Conservation (phyloP, 345 rosid genomes). For the Rhodamnia rubescens region DNA sequence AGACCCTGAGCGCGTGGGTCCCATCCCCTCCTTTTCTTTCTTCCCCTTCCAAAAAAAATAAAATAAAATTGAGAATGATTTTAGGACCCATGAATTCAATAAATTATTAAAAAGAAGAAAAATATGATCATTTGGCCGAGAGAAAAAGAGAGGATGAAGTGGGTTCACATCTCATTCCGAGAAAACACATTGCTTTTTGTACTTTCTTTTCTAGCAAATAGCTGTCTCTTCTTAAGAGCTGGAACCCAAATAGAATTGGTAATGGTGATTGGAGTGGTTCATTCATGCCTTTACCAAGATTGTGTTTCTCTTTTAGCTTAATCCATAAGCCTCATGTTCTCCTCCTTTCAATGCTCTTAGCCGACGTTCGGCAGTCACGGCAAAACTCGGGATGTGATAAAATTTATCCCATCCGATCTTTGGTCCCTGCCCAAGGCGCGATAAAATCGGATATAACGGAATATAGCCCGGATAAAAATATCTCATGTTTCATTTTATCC, state of each 20-base stretch:
- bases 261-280: neutral
- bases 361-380: too few relatives aligned
- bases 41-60: neutral
- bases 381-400: too few relatives aligned
- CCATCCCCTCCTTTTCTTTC: neutral
- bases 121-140: neutral
- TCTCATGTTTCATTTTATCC: too few relatives aligned
- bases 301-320: neutral
- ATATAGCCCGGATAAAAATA: too few relatives aligned
- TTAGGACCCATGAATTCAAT: neutral
- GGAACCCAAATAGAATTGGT: neutral
- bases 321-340: neutral
- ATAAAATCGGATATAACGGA: too few relatives aligned
- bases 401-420: too few relatives aligned
- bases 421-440: too few relatives aligned
- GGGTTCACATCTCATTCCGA: neutral
- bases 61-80: neutral
- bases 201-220: neutral
- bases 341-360: neutral
- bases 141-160: neutral
- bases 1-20: neutral
- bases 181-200: neutral
- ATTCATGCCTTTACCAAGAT: neutral
- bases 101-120: neutral
- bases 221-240: neutral